Percentiles rank a stretch among this genome's conserved stretches.
Evolutionary conservation across 1,284 basidiomycete species (phyloP).

Genomic region (Sporisorium scitamineum): DNA sequence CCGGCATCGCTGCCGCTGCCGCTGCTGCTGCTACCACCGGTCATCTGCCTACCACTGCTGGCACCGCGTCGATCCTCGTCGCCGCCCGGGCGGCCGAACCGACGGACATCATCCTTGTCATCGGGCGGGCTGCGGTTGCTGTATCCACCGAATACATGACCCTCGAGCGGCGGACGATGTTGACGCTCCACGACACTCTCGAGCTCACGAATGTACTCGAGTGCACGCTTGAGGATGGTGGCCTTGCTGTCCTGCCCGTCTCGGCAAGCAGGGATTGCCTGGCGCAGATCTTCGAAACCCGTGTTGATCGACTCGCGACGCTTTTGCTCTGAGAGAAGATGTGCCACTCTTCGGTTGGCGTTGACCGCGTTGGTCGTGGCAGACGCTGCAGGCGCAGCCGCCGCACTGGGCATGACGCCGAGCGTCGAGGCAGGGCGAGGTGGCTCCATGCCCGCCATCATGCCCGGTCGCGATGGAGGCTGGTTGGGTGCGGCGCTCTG

Average conservation of each 20-base stretch:
- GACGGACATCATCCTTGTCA: conserved; percentile 41
- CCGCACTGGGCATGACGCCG: conserved; percentile 14
- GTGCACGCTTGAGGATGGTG: conserved; percentile 49
- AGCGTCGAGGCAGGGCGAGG: conserved; percentile 34
- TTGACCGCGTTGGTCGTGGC: conserved; percentile 29
- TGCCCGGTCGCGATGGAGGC: conserved; percentile 15
- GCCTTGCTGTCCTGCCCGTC: conserved; percentile 58
- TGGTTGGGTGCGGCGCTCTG: conserved; percentile 23
- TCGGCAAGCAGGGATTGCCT: conserved; percentile 46
- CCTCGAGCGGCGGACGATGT: conserved; percentile 26
- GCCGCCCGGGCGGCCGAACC: conserved; percentile 36
- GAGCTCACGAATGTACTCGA: conserved; percentile 52
- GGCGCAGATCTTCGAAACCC: conserved; percentile 53
- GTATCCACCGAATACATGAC: conserved; percentile 21
- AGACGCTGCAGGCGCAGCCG: conserved; percentile 2
- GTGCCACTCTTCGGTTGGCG: conserved; percentile 46
- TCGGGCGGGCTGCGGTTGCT: conserved; percentile 46
- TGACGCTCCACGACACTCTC: conserved; percentile 43
- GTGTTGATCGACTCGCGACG: conserved; percentile 57
- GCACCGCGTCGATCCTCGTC: conserved; percentile 29
- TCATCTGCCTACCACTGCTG: conserved; percentile 16
- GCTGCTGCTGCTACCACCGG: conserved; percentile 12
- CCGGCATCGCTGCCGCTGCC: conserved; percentile 21
- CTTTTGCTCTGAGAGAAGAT: conserved; percentile 49
- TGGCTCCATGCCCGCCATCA: conserved; percentile 39